Evolutionary conservation across 257 asterid genomes (phyloP), one percentile per base, ranked within the genome.

Genomic region (Penstemon newberryi): DNA sequence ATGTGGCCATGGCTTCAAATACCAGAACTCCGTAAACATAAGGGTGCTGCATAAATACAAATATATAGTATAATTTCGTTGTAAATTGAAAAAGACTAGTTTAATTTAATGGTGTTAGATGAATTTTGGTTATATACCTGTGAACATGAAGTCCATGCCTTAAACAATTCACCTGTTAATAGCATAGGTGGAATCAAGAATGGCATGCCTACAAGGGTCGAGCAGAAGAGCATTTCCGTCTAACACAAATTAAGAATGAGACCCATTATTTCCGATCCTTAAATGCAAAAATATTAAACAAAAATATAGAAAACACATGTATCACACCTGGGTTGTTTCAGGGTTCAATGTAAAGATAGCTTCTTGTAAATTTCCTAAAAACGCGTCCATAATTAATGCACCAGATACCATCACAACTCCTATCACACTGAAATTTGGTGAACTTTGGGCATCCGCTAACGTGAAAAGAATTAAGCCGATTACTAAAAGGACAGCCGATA

Each of bases 151-250:
- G 68, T 81, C 96, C 96, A 90, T 7, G 96, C 98, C 73, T 8
- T 80, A 64, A 87, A 82, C 6, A 92, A 57, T 73, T 92, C 98
- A 56, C 98, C 98, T 0, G 97, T 92, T 33, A 92, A 52, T 58
- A 92, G 63, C 97, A 92, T 92, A 7, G 98, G 97, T 42, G 88
- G 90, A 47, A 92, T 81, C 86, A 92, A 80, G 89, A 92, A 81
- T n/a, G 98, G 98, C 86, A 92, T 83, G 69, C 98, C 98, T 4
- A 92, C 98, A 18, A 90, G 82, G 45, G 98, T 92, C 8, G 98
- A 86, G 87, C 98, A 92, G 71, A 87, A 92, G 40, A 92, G 93
- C 98, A 92, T 90, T 75, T 92, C 98, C 78, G 84, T 92, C 98
- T 92, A 86, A 15, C 69, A 68, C 37, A 66, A 50, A 25, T 69